Evolutionary conservation across 257 asterid genomes (phyloP).

Genomic region (Solanum pinnatisectum): DNA sequence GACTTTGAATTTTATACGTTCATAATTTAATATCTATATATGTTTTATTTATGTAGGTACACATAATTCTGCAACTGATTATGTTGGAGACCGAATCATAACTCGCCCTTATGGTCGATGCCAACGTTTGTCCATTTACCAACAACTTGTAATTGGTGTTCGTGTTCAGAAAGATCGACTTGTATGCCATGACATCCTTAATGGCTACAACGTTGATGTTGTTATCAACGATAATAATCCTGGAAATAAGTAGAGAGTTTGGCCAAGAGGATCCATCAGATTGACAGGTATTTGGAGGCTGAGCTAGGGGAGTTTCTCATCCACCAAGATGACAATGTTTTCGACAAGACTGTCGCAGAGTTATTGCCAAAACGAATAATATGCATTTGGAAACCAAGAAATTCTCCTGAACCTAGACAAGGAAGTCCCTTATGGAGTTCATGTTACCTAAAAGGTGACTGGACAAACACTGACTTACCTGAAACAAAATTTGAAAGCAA

Average conservation of each 20-base stretch:
- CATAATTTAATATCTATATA: background rate
- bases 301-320: conserved; percentile 64
- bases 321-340: conserved; percentile 58
- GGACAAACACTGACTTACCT: conserved; percentile 84
- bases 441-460: conserved; percentile 55
- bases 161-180: conserved; percentile 69
- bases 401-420: conserved; percentile 37
- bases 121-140: conserved; percentile 62
- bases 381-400: conserved; percentile 88
- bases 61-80: conserved; percentile 79
- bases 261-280: conserved; percentile 84
- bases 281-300: conserved; percentile 46
- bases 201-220: conserved; percentile 46
- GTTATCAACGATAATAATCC: conserved; percentile 57
- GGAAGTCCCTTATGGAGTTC: conserved; percentile 67
- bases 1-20: background rate
- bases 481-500: conserved; percentile 78
- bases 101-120: conserved; percentile 74
- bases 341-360: conserved; percentile 46
- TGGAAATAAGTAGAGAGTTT: conserved; percentile 75
- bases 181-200: conserved; percentile 72
- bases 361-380: conserved; percentile 65
- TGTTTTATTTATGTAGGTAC: conserved; percentile 58
- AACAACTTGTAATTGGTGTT: conserved; percentile 57
- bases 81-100: conserved; percentile 57